These are phyloP conservation scores for Brassica hybrid DNA, from an alignment of 441 rosid genomes.

Conservation along the genomic window DNA sequence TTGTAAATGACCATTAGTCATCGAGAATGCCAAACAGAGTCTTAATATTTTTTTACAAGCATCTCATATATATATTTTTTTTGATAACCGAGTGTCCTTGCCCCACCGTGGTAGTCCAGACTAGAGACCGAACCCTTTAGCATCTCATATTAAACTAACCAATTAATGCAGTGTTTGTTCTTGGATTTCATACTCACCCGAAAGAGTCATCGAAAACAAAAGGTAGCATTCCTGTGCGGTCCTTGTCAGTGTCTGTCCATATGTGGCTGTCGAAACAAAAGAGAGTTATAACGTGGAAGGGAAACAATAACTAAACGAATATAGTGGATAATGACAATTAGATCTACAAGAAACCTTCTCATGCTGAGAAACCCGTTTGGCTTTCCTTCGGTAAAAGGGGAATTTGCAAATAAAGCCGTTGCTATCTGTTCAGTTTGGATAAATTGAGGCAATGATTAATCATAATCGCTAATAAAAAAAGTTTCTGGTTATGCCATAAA, in stretches of 20 bases:
- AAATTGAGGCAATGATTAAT: conserved; percentile 42
- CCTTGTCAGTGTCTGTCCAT: conserved; percentile 91
- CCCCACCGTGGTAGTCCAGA: too few species aligned
- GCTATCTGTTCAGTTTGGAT: conserved; percentile 74
- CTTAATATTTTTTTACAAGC: too few species aligned
- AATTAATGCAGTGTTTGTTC: not conserved
- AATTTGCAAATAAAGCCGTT: conserved; percentile 95
- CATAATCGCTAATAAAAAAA: conserved; percentile 14
- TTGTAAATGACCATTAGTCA: not conserved
- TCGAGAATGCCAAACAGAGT: too few species aligned
- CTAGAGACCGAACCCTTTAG: too few species aligned
- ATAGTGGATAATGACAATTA: conserved; percentile 15
- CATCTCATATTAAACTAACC: not conserved
- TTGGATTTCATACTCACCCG: conserved; percentile 61
- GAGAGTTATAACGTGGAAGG: conserved; percentile 28
- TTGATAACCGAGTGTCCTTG: not conserved
- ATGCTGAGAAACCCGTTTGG: conserved; percentile 98
- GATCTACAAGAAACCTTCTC: conserved; percentile 78
- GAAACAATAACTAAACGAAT: conserved; percentile 13
- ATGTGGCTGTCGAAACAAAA: conserved; percentile 66
- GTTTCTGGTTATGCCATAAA: conserved; percentile 18
- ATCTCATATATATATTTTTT: not conserved
- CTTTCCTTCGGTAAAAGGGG: conserved; percentile 97
- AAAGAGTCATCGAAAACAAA: conserved; percentile 90
- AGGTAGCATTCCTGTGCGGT: conserved; percentile 95